A percentile compares a stretch with the other conserved stretches of the same genome.
Evolutionary conservation across 2,329 filamentous ascomycete genomes (phyloP).

Genomic region (Phyllosticta citribraziliensis): DNA sequence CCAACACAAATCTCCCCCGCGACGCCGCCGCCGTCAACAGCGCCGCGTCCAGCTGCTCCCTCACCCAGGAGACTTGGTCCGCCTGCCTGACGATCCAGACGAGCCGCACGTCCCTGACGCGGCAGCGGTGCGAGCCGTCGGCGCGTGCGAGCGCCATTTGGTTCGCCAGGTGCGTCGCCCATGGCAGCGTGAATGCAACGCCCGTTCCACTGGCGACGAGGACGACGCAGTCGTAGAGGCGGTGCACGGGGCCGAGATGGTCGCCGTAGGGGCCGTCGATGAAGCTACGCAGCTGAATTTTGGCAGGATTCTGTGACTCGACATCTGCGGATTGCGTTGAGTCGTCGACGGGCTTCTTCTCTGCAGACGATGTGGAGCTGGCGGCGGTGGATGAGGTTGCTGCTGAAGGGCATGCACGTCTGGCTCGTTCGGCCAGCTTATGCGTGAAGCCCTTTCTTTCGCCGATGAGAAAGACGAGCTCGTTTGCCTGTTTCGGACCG

Average conservation of each 20-base stretch:
- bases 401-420: background rate
- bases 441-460: constrained; percentile 19
- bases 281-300: constrained; percentile 11
- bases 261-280: constrained; percentile 23
- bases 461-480: constrained; percentile 18
- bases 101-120: constrained; percentile 10
- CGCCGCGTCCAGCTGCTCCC: constrained; percentile 9
- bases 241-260: constrained; percentile 12
- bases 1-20: constrained; percentile 8
- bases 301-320: background rate
- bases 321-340: background rate
- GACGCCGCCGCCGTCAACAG: background rate
- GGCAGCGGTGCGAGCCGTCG: background rate
- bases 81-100: constrained; percentile 13
- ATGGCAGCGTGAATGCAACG: constrained; percentile 13
- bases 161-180: constrained; percentile 11
- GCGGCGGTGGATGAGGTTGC: background rate
- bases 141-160: background rate
- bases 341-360: background rate
- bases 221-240: constrained; percentile 13
- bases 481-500: background rate
- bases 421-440: constrained; percentile 5
- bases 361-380: background rate
- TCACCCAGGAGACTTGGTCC: constrained; percentile 11
- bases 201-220: constrained; percentile 14